Percentiles rank a stretch among this genome's conserved stretches.
phyloP scores from a whole-genome alignment of 768 basidiomycete species.

The Xerocomellus dryophilus region DNA sequence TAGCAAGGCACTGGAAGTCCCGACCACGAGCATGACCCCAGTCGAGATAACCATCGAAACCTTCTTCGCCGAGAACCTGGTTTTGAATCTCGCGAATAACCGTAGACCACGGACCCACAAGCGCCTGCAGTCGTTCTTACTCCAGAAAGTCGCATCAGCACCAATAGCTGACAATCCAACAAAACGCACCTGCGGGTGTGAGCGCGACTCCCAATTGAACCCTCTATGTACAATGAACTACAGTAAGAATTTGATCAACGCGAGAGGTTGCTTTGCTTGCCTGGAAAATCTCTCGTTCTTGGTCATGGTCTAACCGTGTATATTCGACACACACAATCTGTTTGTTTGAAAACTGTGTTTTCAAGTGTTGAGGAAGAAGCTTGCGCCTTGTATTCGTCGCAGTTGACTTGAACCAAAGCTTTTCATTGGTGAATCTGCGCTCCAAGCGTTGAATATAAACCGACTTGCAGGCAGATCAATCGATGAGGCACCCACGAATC shows the following conservation, averaged over 20 bases:
- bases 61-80: slow-evolving; percentile 34
- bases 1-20: slow-evolving; percentile 46
- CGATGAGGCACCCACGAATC: slow-evolving; percentile 34
- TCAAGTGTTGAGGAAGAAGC: slow-evolving; percentile 35
- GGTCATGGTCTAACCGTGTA: slow-evolving; percentile 42
- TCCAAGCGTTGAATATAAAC: neutral
- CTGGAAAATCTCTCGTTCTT: slow-evolving; percentile 69
- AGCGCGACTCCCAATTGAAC: slow-evolving; percentile 53
- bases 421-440: slow-evolving; percentile 33
- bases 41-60: slow-evolving; percentile 38
- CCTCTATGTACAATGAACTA: slow-evolving; percentile 32
- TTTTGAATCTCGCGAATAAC: slow-evolving; percentile 41
- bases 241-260: neutral
- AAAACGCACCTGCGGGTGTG: slow-evolving; percentile 43
- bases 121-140: slow-evolving; percentile 49
- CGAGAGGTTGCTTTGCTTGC: slow-evolving; percentile 25
- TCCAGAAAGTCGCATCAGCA: neutral
- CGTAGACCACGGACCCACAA: slow-evolving; percentile 45
- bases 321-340: slow-evolving; percentile 57
- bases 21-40: slow-evolving; percentile 45
- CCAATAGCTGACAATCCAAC: neutral
- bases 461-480: neutral
- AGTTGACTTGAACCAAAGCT: slow-evolving; percentile 36
- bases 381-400: slow-evolving; percentile 22
- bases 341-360: slow-evolving; percentile 40